Evolutionary conservation across 371 early-diverging fungal genomes (phyloP), one percentile per base, ranked within the genome.

Genomic region (Umbelopsis sp.): DNA sequence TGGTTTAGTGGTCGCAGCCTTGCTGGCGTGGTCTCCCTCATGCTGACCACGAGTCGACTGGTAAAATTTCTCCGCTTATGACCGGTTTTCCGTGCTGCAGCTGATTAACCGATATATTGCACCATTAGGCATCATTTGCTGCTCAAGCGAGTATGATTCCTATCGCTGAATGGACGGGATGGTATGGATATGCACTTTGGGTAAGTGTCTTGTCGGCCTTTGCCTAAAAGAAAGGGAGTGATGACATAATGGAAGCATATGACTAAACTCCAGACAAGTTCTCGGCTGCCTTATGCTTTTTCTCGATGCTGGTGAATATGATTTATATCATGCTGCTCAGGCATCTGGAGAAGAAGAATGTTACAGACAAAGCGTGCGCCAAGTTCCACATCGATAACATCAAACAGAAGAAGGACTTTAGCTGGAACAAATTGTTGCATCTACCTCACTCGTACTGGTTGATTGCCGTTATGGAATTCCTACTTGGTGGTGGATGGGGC

Each of bases 171-270:
- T 79, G 74, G 76, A 81, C 86, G 68, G 88, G 87, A 16, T 91
- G 88, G 78, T 91, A 89, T 53, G 91, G 91, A 44, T 89, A 86
- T 44, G 86, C 87, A 3, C 89, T 91, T 63, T 91, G 90, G 90
- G 89, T 89, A 82, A 75, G 57, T 62, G 24, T 25, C 24, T 29
- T 18, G 18, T 20, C 48, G 10, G 69, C 18, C 64, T 11, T 25
- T 29, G 35, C 6, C 48, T 41, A 14, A 45, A 4, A 52, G 63
- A n/a, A n/a, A 38, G 41, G 29, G 22, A 48, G 24, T 45, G 37
- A 35, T 44, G 35, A 48, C 48, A 48, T 48, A n/a, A 20, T 5
- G 6, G 11, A 48, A 7, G 18, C 48, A 48, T 48, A 48, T 48
- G 48, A 48, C 48, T 48, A 48, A 44, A 9, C 38, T 45, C 37